Conservation (phyloP, 2,329 filamentous ascomycete genomes). For the Fusarium dimerum region DNA sequence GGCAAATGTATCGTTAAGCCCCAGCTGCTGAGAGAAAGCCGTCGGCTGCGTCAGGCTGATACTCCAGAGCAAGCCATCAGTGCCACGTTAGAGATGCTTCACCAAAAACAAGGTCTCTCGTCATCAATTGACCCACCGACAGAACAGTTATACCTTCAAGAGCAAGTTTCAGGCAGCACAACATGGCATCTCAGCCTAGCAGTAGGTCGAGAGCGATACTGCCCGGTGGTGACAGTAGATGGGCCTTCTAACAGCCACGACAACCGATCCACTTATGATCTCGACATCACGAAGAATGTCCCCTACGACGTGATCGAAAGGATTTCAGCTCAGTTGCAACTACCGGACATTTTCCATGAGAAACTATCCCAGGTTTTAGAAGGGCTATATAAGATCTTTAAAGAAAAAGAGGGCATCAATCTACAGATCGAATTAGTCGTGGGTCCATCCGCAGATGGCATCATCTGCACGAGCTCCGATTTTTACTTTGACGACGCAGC, state of each 20-base stretch:
- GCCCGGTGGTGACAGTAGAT: slow-evolving; percentile 39
- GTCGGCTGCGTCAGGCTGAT: slow-evolving; percentile 10
- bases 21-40: not conserved
- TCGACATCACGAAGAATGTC: slow-evolving; percentile 31
- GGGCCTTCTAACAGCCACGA: slow-evolving; percentile 4
- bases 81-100: slow-evolving; percentile 16
- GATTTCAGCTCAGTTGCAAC: slow-evolving; percentile 9
- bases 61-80: not conserved
- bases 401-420: slow-evolving; percentile 46
- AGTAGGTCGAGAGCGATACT: slow-evolving; percentile 43
- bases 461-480: slow-evolving; percentile 39
- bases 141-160: slow-evolving; percentile 39
- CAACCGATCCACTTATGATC: slow-evolving; percentile 18
- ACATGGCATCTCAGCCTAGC: slow-evolving; percentile 45
- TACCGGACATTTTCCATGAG: not conserved
- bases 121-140: slow-evolving; percentile 13
- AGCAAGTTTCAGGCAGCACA: slow-evolving; percentile 30
- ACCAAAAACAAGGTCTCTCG: not conserved
- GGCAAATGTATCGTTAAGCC: not conserved
- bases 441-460: slow-evolving; percentile 16
- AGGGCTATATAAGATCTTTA: slow-evolving; percentile 41
- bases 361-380: slow-evolving; percentile 24
- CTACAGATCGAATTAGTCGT: slow-evolving; percentile 45
- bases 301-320: slow-evolving; percentile 19
- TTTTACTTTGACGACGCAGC: slow-evolving; percentile 53